phyloP scores from a whole-genome alignment of 352 stramenopile species.

The Globisporangium canariense region DNA sequence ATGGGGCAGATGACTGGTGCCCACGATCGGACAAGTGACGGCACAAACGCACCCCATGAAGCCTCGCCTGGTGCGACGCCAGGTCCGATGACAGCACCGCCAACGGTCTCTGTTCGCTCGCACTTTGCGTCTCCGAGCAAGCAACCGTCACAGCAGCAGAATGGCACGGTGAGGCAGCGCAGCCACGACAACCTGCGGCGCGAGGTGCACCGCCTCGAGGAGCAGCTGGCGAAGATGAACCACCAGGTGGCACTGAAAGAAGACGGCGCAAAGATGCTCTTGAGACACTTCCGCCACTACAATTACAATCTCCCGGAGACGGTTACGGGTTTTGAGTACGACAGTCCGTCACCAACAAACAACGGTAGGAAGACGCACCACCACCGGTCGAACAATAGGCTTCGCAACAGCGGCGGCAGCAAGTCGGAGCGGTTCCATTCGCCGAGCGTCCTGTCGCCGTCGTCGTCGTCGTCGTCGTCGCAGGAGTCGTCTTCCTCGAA shows the following conservation, averaged over 20 bases:
- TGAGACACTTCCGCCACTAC: conserved; percentile 72
- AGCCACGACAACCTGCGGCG: conserved; percentile 50
- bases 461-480: conserved; percentile 23
- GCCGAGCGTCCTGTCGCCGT: conserved; percentile 16
- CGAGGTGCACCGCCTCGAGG: conserved; percentile 55
- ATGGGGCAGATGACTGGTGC: conserved; percentile 52
- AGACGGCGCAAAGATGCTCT: conserved; percentile 44
- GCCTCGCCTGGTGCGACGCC: neutral
- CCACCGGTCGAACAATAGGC: conserved; percentile 9
- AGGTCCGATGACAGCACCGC: conserved; percentile 3
- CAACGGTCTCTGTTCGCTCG: neutral
- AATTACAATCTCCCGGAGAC: conserved; percentile 80
- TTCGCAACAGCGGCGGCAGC: conserved; percentile 11
- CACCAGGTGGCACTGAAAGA: conserved; percentile 66
- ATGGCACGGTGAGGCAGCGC: conserved; percentile 9
- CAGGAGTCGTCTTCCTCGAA: conserved; percentile 16
- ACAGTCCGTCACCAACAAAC: conserved; percentile 38
- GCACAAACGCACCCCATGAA: neutral
- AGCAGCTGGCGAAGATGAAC: conserved; percentile 57
- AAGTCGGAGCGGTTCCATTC: conserved; percentile 22
- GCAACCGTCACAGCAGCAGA: conserved; percentile 14
- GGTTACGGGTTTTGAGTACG: conserved; percentile 40
- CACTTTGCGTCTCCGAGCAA: conserved; percentile 8
- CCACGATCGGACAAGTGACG: conserved; percentile 26
- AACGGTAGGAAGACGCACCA: conserved; percentile 14